Evolutionary conservation across 225 moss, liverwort and hornwort genomes (phyloP), one percentile per base, ranked within the genome.

Genomic region (Asterella californica): DNA sequence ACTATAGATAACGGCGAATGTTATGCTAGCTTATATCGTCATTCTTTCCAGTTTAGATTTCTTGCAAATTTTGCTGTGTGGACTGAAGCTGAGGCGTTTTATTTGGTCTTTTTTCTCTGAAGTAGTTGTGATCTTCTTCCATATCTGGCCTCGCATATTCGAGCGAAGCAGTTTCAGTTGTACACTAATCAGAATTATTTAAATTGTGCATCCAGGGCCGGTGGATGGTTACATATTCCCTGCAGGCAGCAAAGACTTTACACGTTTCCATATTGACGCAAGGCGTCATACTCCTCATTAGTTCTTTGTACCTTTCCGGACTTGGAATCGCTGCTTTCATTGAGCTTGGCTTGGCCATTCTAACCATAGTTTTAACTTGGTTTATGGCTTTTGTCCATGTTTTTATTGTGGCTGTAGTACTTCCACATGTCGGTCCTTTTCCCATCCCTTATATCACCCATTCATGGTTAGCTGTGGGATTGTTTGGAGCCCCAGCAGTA

Each of bases 401-500:
- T 60, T 80, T 92, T 79, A 45, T 89, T 78, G 89, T 93, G 73
- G 92, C 91, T 34, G 72, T 88, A 1, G 29, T 90, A 75, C 83
- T 99, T 81, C 94, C 95, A 54, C 72, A 68, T 46, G 54, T 92
- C 55, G 86, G 88, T 75, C 65, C 65, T 74, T 85, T 89, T 25
- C 89, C 93, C 18, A 74, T 89, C 42, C 93, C 99, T 36, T 99
- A 90, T 64, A 83, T 99, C 55, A 91, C 93, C 71, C 81, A 74
- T 70, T 91, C 91, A 50, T 95, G 92, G 93, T 78, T 99, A 86
- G 92, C 83, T 9, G 80, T 95, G 59, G 95, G 93, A 14, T 76
- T 95, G 27, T 95, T 93, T 59, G 91, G 91, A 78, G 88, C 81
- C 76, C 94, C 99, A 61, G 93, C 95, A 57, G 72, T 90, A 37